These are phyloP conservation scores for Hypomyces perniciosus DNA, from an alignment of 2,329 filamentous ascomycete genomes.

Conservation along the genomic window DNA sequence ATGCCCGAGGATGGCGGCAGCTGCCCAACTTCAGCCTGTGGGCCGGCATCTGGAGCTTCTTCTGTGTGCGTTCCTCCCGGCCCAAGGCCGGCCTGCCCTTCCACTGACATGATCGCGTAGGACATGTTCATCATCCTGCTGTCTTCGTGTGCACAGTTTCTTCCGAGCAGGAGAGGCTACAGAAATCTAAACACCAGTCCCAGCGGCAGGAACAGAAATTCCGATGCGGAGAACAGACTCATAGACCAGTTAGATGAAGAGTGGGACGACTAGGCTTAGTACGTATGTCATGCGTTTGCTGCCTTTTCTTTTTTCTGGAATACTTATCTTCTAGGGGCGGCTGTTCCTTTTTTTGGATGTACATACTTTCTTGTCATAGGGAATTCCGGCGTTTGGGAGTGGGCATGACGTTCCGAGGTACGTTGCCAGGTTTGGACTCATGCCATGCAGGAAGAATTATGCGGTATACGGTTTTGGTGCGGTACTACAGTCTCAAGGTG, in stretches of 20 bases:
- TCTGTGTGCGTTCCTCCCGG: constrained; percentile 52
- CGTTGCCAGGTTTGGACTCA: constrained; percentile 1
- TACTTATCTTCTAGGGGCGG: constrained; percentile 9
- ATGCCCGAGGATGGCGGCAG: constrained; percentile 92
- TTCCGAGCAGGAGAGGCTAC: constrained; percentile 63
- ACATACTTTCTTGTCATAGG: constrained; percentile 4
- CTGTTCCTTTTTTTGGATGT: constrained; percentile 3
- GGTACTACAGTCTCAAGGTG: background rate
- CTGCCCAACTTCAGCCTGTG: constrained; percentile 91
- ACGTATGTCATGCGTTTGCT: constrained; percentile 4
- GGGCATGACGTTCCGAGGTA: background rate
- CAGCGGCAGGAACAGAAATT: constrained; percentile 41
- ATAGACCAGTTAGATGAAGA: constrained; percentile 97
- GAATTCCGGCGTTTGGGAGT: constrained; percentile 17
- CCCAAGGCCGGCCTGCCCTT: constrained; percentile 26
- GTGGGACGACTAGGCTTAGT: constrained; percentile 66
- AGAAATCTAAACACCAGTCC: constrained; percentile 53
- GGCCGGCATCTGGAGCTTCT: constrained; percentile 78
- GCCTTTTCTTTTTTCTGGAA: constrained; percentile 6
- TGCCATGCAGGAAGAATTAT: constrained; percentile 1
- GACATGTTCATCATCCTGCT: constrained; percentile 62
- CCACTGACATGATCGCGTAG: constrained; percentile 32
- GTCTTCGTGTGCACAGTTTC: constrained; percentile 61
- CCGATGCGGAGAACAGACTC: constrained; percentile 84
- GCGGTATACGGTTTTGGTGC: background rate